phyloP scores from a whole-genome alignment of 352 stramenopile species.

The Globisporangium paroecandrum region DNA sequence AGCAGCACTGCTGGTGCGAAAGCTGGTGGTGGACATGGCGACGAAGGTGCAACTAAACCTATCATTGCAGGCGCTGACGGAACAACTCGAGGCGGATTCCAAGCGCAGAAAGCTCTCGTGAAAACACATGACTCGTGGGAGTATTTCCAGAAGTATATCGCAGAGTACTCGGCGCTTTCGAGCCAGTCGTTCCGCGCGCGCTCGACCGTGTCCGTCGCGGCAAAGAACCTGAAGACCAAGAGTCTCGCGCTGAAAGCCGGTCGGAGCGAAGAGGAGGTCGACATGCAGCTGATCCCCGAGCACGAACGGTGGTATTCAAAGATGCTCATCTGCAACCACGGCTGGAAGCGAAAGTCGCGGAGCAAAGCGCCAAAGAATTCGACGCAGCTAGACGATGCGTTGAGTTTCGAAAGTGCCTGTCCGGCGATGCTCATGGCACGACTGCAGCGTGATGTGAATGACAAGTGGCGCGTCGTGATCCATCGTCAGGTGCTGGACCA shows the following conservation, averaged over 20 bases:
- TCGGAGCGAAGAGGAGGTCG: constrained; percentile 24
- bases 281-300: constrained; percentile 42
- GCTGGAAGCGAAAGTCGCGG: constrained; percentile 65
- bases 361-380: constrained; percentile 27
- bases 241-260: constrained; percentile 38
- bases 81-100: background rate
- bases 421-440: constrained; percentile 68
- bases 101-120: constrained; percentile 27
- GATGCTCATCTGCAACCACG: constrained; percentile 70
- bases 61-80: background rate
- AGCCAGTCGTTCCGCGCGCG: constrained; percentile 67
- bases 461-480: constrained; percentile 64
- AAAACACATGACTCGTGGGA: constrained; percentile 65
- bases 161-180: constrained; percentile 55
- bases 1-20: background rate
- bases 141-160: constrained; percentile 49
- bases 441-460: constrained; percentile 57
- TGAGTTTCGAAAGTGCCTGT: constrained; percentile 25
- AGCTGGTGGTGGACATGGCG: background rate
- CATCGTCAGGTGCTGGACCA: constrained; percentile 65
- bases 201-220: constrained; percentile 58
- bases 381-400: background rate
- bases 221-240: constrained; percentile 56
- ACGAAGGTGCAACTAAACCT: background rate
- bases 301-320: constrained; percentile 74